Evolutionary conservation across 2,329 filamentous ascomycete species (phyloP).

Genomic region (Apiospora rasikravindrae): DNA sequence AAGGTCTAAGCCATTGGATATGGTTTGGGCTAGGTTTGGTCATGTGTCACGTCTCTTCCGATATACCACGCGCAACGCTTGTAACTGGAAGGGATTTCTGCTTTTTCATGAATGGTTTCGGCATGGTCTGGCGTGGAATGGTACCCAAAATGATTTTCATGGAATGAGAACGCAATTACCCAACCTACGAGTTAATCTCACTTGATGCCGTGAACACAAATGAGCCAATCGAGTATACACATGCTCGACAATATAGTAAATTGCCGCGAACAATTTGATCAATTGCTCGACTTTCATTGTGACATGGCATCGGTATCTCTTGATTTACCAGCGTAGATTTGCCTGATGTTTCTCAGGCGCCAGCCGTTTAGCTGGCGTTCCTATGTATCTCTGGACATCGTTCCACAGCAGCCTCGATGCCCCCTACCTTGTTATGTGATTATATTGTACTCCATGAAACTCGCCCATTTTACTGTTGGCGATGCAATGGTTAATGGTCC

Average conservation of each 20-base stretch:
- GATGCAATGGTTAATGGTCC: too few relatives aligned
- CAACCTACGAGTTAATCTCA: slow-evolving; percentile 25
- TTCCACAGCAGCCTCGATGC: neutral
- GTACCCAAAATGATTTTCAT: slow-evolving; percentile 46
- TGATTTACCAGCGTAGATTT: neutral
- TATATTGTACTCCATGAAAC: too few relatives aligned
- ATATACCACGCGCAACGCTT: slow-evolving; percentile 35
- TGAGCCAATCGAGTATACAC: neutral
- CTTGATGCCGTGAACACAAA: neutral
- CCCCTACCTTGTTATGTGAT: too few relatives aligned
- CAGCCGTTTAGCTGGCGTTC: neutral
- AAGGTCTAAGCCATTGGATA: slow-evolving; percentile 81
- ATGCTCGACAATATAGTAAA: neutral
- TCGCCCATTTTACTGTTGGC: too few relatives aligned
- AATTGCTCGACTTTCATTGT: neutral
- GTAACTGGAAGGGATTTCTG: slow-evolving; percentile 34
- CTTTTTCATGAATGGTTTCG: slow-evolving; percentile 41
- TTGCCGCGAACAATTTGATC: neutral
- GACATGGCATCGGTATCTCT: neutral
- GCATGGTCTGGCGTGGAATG: slow-evolving; percentile 54
- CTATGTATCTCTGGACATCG: neutral
- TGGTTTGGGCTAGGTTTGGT: slow-evolving; percentile 34
- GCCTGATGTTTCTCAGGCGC: neutral
- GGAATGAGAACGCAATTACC: slow-evolving; percentile 39
- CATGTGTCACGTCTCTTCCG: slow-evolving; percentile 38